Evolutionary conservation across 2,329 filamentous ascomycete genomes (phyloP), one percentile per base, ranked within the genome.

Genomic region (Chalaropsis ovoidea): DNA sequence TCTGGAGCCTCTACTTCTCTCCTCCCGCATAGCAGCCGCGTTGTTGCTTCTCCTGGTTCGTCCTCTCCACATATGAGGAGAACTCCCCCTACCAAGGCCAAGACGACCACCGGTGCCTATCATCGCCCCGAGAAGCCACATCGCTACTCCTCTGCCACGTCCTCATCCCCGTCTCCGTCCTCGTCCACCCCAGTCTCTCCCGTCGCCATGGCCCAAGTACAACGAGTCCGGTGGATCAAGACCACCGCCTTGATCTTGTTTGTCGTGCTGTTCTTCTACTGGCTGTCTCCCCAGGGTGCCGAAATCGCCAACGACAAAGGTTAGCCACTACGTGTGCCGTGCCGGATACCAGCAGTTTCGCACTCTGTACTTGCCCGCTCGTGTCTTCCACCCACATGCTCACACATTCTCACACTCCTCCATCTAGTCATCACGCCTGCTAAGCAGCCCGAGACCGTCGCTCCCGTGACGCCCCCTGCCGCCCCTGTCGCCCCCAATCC

Each of bases 61-160:
- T 56, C 24, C 22, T 42, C 56, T 61, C 17, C 19, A 45, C 43
- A 54, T 47, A 87, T 87, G 84, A 81, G 83, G 80, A 84, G 82
- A 77, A 82, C 82, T 73, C 85, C 83, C 69, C 81, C 85, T 68
- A 85, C 84, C 72, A 74, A 85, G 74, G 82, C 83, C 73, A 85
- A 81, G 45, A 82, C 83, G 76, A 81, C 83, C 72, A 75, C 77
- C 72, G 78, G 77, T 71, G 47, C 27, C 42, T 77, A 79, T 80
- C 84, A 87, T 72, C 83, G 82, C 69, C 76, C 83, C 82, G 84
- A 87, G 75, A 87, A 87, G 73, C 80, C 81, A 71, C 82, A 78
- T 72, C 81, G 84, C 71, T 86, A 86, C 77, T 49, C 49, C 77
- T 49, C 49, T 41, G 47, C n/a, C 62, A 76, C 77, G 71, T 70